Percentiles rank a stretch among this genome's conserved stretches.
These are phyloP conservation scores for Spatholobus suberectus DNA, from an alignment of 306 rosid species.

Conservation along the genomic window DNA sequence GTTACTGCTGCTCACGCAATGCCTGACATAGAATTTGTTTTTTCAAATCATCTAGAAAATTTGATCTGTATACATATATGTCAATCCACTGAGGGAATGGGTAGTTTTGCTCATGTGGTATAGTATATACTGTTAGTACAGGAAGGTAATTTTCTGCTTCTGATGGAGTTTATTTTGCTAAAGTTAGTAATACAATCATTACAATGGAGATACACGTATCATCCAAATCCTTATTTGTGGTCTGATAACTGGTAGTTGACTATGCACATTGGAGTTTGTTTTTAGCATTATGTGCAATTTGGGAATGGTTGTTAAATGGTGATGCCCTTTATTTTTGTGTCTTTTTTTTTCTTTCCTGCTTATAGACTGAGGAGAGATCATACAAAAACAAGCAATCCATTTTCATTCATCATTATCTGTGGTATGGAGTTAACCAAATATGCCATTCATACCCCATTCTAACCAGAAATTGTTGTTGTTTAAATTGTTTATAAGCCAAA, in stretches of 20 bases:
- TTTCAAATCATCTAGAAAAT: not conserved
- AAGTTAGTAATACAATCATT: not conserved
- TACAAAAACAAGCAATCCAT: not conserved
- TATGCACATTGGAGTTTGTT: conserved; percentile 9
- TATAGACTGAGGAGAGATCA: not conserved
- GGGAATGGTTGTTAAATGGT: not conserved
- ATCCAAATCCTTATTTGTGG: conserved; percentile 1
- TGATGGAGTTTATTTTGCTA: not conserved
- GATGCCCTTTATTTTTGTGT: not conserved
- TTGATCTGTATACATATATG: not conserved
- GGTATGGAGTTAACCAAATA: not conserved
- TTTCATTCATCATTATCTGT: conserved; percentile 7
- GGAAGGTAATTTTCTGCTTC: not conserved
- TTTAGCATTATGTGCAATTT: not conserved
- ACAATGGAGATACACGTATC: not conserved
- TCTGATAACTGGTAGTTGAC: not conserved
- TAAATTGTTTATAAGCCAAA: not conserved
- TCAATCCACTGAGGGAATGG: not conserved
- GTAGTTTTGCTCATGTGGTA: not conserved
- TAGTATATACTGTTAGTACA: not conserved
- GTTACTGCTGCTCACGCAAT: not conserved
- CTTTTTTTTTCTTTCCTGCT: not conserved
- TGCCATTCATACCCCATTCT: conserved; percentile 5
- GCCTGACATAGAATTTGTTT: not conserved
- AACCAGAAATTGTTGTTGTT: not conserved